Evolutionary conservation across 148 eudicot genomes (phyloP).

Genomic region (Silene conica): DNA sequence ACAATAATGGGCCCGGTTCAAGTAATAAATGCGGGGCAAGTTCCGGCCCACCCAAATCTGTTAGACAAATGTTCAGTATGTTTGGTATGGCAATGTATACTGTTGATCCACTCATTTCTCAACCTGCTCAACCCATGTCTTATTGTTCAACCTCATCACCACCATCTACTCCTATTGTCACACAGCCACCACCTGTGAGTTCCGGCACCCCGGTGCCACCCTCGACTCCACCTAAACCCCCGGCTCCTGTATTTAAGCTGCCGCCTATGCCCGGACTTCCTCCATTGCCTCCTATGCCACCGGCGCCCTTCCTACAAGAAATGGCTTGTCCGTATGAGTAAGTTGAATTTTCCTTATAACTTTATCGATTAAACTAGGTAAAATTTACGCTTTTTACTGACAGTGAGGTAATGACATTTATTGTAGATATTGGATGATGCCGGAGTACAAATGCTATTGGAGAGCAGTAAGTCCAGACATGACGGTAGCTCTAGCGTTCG

Average conservation of each 20-base stretch:
- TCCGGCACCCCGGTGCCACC: conserved; percentile 31
- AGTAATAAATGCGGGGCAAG: conserved; percentile 37
- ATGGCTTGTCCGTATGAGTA: conserved; percentile 76
- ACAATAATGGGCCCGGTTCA: conserved; percentile 25
- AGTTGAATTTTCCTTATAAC: conserved; percentile 7
- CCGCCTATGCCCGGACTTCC: conserved; percentile 36
- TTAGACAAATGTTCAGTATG: conserved; percentile 52
- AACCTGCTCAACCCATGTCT: conserved; percentile 72
- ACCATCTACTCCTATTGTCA: background rate
- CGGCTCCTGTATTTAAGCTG: conserved; percentile 17
- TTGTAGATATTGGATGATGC: conserved; percentile 66
- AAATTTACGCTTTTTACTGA: too few species aligned
- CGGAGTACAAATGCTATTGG: conserved; percentile 83
- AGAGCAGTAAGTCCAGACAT: conserved; percentile 53
- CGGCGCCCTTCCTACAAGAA: conserved; percentile 51
- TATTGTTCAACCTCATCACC: conserved; percentile 45
- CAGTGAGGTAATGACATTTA: too few species aligned
- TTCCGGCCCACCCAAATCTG: conserved; percentile 53
- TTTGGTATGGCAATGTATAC: conserved; percentile 60
- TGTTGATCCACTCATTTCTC: conserved; percentile 68
- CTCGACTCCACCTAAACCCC: conserved; percentile 28
- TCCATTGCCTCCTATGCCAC: conserved; percentile 47
- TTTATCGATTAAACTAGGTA: too few species aligned
- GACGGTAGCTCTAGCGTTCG: conserved; percentile 65
- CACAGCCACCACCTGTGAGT: conserved; percentile 20